Evolutionary conservation across 2,329 filamentous ascomycete genomes (phyloP).

Genomic region (Daldinia sp.): DNA sequence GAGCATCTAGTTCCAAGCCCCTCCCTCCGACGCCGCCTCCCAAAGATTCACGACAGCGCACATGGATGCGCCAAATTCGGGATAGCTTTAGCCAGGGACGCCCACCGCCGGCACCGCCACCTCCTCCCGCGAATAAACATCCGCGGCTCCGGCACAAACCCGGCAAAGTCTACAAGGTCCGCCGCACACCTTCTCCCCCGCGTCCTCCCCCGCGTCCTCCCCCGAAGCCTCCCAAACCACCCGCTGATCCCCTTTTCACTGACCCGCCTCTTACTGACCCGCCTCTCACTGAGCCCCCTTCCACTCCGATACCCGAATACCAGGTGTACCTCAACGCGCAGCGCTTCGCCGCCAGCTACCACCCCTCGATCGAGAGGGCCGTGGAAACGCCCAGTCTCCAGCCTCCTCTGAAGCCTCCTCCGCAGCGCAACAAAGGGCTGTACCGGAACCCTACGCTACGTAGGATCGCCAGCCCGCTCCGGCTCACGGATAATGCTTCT

Average conservation of each 20-base stretch:
- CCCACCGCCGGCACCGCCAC: not conserved
- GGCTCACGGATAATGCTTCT: conserved; percentile 5
- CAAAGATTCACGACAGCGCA: not conserved
- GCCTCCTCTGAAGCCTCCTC: not conserved
- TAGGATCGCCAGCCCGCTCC: not conserved
- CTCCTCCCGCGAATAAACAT: not conserved
- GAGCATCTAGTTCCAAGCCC: not conserved
- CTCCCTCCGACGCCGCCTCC: not conserved
- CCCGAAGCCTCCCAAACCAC: not conserved
- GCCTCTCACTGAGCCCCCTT: not conserved
- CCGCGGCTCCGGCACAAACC: conserved; percentile 26
- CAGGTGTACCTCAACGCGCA: conserved; percentile 40
- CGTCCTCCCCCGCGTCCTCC: not conserved
- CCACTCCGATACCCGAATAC: conserved; percentile 35
- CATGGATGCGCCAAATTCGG: not conserved
- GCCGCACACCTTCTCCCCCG: conserved; percentile 5
- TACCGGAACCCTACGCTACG: not conserved
- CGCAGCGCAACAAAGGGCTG: not conserved
- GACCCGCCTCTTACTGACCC: not conserved
- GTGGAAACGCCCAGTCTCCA: not conserved
- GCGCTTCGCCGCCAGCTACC: conserved; percentile 16
- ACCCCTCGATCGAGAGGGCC: not conserved
- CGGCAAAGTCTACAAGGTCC: conserved; percentile 17
- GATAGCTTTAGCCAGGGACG: not conserved
- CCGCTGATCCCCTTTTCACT: not conserved